Evolutionary conservation across 257 asterid species (phyloP), one percentile per base, ranked within the genome.

Genomic region (Fraxinus americana): DNA sequence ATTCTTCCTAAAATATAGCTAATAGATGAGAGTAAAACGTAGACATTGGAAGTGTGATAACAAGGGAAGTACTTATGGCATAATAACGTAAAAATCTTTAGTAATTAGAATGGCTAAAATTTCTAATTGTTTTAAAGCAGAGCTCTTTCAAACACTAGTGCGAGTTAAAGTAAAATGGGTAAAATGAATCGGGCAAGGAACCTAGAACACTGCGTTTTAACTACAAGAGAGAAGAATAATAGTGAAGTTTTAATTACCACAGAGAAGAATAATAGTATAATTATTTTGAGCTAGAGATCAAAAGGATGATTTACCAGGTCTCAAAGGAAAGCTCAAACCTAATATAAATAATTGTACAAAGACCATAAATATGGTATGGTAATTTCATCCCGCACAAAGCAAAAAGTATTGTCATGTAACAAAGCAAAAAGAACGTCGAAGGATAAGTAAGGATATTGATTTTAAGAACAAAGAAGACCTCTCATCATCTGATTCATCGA

Each of bases 401-500:
- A 63, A 25, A 23, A 59, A 23, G 29, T 7, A 21, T n/a, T 59
- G 4, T 23, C 13, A 7, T 1, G 4, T 17, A 66, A 74, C 9
- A 34, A 74, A 14, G 69, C 35, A 38, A 78, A 34, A 43, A 66
- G 23, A 34, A 25, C 8, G 0, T 41, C 17, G n/a, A 50, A 14
- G 27, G 9, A 82, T 50, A 72, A 30, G 59, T 17, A 67, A 59
- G 27, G 59, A 13, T 39, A 43, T 5, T 19, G 76, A 75, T 29
- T 59, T 48, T 16, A 79, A 52, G 50, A 70, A 27, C 0, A 48
- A 81, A 65, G 19, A 67, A 74, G 32, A 94, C 97, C 98, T 94
- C 27, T 94, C 97, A 82, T 92, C 98, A 34, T 94, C 97, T 39
- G 97, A 91, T 32, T 88, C 97, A 80, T 92, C 66, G n/a, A 57